Evolutionary conservation across 495 filamentous ascomycete species (phyloP).

Genomic region (Penicillium samsonianum): DNA sequence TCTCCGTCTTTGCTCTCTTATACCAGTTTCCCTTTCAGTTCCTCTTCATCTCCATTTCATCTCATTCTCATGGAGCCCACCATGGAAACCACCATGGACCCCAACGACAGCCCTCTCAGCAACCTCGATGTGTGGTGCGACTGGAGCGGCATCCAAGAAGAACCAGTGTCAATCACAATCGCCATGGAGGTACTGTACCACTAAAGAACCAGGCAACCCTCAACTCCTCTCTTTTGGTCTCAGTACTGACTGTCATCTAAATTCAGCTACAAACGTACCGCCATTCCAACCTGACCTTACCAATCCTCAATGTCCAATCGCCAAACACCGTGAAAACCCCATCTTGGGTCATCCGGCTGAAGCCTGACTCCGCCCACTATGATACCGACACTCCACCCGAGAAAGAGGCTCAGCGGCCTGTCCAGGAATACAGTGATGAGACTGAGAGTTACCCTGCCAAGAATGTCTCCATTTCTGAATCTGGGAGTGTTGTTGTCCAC

Average conservation of each 20-base stretch:
- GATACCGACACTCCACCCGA: background rate
- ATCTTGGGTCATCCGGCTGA: background rate
- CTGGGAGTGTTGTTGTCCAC: background rate
- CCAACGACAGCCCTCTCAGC: conserved; percentile 18
- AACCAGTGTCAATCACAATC: conserved; percentile 33
- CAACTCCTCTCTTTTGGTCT: background rate
- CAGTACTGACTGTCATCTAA: background rate
- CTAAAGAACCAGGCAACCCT: background rate
- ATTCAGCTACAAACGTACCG: background rate
- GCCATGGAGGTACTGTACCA: conserved; percentile 41
- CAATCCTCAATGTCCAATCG: conserved; percentile 7
- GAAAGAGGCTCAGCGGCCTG: background rate
- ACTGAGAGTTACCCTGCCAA: background rate
- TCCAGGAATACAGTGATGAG: background rate
- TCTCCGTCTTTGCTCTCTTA: conserved; percentile 14
- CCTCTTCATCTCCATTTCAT: conserved; percentile 4
- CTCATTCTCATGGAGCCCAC: background rate
- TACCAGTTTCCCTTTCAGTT: conserved; percentile 10
- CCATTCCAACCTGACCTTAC: conserved; percentile 1
- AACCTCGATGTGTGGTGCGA: conserved; percentile 38
- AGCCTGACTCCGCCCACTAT: background rate
- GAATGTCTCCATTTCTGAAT: background rate
- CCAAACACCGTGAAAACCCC: background rate
- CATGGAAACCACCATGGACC: background rate
- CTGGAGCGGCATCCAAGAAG: conserved; percentile 34